Evolutionary conservation across 352 stramenopile species (phyloP), one percentile per base, ranked within the genome.

Genomic region (Globisporangium paroecandrum): DNA sequence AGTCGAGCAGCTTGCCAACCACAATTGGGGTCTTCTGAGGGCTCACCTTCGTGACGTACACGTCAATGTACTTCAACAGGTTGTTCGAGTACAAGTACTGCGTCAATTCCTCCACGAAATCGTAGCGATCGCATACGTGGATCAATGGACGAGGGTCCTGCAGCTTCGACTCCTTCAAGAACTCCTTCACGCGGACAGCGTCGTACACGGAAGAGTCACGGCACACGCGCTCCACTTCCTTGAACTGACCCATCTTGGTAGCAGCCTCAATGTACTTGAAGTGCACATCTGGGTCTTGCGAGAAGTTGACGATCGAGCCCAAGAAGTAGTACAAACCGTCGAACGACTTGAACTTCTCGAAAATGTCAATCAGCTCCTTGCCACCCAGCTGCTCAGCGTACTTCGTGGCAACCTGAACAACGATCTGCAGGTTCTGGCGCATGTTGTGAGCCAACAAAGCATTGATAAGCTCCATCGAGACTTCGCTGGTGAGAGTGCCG

Each of bases 251-350:
- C 85, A 99, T 98, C 91, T 99, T 99, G 64, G 97, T 99, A 20
- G 98, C 98, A 57, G 97, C 96, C 83, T 99, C 97, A 86, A 99
- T 99, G 85, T 99, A 99, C 85, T 99, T 99, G 79, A 99, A 99
- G 79, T 99, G 98, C 49, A 99, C 97, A 69, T 98, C 90, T 7
- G 97, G 84, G 70, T 99, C 97, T 76, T 99, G 97, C 7, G 94
- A 99, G 78, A 95, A 97, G 83, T 99, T 99, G 15, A 99, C 97
- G 68, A 99, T 98, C 10, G 97, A 96, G 29, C 97, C 97, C 59
- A 99, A 87, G 85, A 99, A 99, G 83, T 99, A 99, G 89, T 99
- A 99, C 59, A 96, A 67, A 54, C 88, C 96, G 73, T 99, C 98
- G 61, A 96, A 99, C 54, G 95, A 98, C 85, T 99, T 99, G 83